Evolutionary conservation across 106 monocot species (phyloP).

Genomic region (Dactylorhiza incarnata): DNA sequence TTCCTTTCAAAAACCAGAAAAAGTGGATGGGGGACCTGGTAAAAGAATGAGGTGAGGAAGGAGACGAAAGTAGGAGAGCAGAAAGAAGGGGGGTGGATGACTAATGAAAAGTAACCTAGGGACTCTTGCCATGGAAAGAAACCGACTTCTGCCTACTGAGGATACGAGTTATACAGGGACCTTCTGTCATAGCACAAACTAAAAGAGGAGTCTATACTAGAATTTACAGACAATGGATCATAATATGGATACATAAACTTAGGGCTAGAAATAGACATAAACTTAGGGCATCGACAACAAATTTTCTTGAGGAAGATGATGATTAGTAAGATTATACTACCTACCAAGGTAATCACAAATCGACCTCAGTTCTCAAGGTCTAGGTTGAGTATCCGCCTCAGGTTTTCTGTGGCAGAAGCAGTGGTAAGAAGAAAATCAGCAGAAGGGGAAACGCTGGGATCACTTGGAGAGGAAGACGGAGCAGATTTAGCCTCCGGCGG

Average conservation of each 20-base stretch:
- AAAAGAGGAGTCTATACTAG: not conserved
- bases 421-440: not conserved
- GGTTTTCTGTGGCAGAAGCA: slow-evolving; percentile 19
- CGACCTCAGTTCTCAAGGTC: slow-evolving; percentile 13
- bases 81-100: not conserved
- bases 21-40: slow-evolving; percentile 19
- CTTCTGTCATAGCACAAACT: not conserved
- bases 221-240: not conserved
- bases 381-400: slow-evolving; percentile 22
- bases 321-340: not conserved
- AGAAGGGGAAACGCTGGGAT: not conserved
- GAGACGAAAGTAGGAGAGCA: not conserved
- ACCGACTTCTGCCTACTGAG: not conserved
- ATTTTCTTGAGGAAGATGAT: not conserved
- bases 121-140: slow-evolving; percentile 2
- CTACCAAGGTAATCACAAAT: slow-evolving; percentile 11
- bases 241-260: not conserved
- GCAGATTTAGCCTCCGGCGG: slow-evolving; percentile 16
- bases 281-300: not conserved
- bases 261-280: not conserved
- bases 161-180: not conserved
- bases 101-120: not conserved
- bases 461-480: slow-evolving; percentile 21
- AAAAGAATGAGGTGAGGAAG: not conserved
- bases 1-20: slow-evolving; percentile 14